Conservation (phyloP, 1,139 yeast species). For the Zhuliangozyma blackwelliae region DNA sequence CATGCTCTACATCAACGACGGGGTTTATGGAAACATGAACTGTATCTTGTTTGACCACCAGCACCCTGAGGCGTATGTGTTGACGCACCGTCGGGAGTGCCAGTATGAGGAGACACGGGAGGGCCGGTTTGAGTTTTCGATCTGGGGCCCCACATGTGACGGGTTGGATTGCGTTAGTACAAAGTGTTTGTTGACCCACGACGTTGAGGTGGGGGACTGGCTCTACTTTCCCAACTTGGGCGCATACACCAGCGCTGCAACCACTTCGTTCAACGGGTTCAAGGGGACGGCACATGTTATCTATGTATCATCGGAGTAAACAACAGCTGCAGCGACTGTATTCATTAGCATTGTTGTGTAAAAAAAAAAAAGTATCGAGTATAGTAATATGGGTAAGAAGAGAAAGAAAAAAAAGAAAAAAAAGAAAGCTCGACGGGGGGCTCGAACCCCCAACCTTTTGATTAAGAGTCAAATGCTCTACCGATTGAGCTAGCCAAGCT, state of each 20-base stretch:
- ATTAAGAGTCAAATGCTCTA: conserved; percentile 28
- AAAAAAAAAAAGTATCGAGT: not conserved
- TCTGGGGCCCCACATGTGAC: conserved; percentile 99
- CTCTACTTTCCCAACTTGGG: conserved; percentile 79
- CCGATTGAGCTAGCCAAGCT: conserved; percentile 29
- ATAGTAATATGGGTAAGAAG: not conserved
- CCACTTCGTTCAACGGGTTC: conserved; percentile 87
- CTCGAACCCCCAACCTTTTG: no score
- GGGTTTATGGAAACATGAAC: conserved; percentile 92
- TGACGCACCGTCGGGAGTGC: conserved; percentile 51
- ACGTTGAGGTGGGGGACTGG: conserved; percentile 88
- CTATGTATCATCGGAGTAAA: conserved; percentile 50
- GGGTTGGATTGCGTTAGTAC: conserved; percentile 82
- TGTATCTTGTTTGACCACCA: conserved; percentile 93
- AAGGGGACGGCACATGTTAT: conserved; percentile 55
- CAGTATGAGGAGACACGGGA: conserved; percentile 25
- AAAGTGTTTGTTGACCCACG: conserved; percentile 48
- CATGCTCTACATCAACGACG: conserved; percentile 83
- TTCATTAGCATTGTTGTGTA: not conserved
- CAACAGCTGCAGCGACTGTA: not conserved
- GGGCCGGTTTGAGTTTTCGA: conserved; percentile 41
- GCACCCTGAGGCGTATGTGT: conserved; percentile 63
- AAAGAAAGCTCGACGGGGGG: not conserved
- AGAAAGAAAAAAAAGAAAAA: not conserved
- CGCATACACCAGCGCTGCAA: conserved; percentile 91